phyloP scores from a whole-genome alignment of 495 filamentous ascomycete genomes.

The Platismatia glauca region DNA sequence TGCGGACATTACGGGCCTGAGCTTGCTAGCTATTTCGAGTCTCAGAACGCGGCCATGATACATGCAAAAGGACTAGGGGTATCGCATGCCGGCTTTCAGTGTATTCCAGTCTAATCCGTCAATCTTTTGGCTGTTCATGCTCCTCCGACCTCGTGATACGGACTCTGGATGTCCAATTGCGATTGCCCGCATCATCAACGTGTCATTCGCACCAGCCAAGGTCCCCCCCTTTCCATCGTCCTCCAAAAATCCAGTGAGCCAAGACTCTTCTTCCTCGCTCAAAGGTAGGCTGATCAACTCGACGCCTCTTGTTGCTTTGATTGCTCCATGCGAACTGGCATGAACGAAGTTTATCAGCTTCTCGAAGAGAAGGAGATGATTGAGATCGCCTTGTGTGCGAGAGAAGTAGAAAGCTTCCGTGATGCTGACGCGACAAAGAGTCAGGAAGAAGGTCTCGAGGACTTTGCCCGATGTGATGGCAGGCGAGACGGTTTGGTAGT shows the following conservation, averaged over 20 bases:
- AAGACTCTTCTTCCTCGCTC: constrained; percentile 56
- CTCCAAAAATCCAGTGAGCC: constrained; percentile 58
- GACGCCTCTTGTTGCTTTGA: constrained; percentile 46
- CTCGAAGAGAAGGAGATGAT: constrained; percentile 54
- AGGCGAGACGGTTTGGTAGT: constrained; percentile 64
- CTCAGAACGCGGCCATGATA: no score
- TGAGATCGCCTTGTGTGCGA: constrained; percentile 49
- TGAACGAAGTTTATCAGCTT: constrained; percentile 58
- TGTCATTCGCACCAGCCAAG: constrained; percentile 55
- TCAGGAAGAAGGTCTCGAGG: constrained; percentile 54
- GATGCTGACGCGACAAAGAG: constrained; percentile 56
- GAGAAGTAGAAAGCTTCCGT: constrained; percentile 68
- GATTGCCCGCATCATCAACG: constrained; percentile 58
- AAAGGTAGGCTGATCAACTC: constrained; percentile 66
- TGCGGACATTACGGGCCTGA: no score
- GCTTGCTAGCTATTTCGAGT: no score
- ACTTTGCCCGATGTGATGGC: constrained; percentile 50
- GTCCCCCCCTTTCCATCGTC: constrained; percentile 50
- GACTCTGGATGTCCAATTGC: constrained; percentile 35
- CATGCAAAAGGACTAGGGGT: not conserved
- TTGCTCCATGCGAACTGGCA: constrained; percentile 34
- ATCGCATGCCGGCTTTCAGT: constrained; percentile 13
- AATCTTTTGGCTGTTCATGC: constrained; percentile 38
- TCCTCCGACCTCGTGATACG: not conserved
- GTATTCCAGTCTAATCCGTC: constrained; percentile 46